These are phyloP conservation scores for Allium sativum DNA, from an alignment of 106 monocot genomes.

Conservation along the genomic window DNA sequence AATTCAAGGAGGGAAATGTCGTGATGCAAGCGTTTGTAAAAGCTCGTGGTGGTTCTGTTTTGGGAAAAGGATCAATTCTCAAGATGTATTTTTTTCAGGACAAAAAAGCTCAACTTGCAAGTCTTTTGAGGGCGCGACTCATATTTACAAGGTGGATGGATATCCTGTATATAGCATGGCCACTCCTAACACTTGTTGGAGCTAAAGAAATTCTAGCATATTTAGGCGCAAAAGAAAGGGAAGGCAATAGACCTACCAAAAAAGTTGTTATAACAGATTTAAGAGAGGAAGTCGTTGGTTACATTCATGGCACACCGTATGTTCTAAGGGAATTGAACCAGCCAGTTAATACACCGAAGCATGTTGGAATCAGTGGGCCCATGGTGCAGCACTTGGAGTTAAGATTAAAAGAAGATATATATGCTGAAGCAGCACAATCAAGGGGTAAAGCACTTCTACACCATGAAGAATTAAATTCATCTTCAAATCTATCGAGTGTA, in stretches of 20 bases:
- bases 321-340: slow-evolving; percentile 95
- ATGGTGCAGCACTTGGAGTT: slow-evolving; percentile 89
- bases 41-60: slow-evolving; percentile 90
- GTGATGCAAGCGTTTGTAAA: slow-evolving; percentile 89
- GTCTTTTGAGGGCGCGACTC: slow-evolving; percentile 53
- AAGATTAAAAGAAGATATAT: slow-evolving; percentile 93
- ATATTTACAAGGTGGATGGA: slow-evolving; percentile 80
- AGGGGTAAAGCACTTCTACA: slow-evolving; percentile 79
- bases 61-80: slow-evolving; percentile 94
- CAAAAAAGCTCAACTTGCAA: slow-evolving; percentile 61
- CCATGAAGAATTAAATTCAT: slow-evolving; percentile 60
- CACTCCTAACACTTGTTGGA: slow-evolving; percentile 80
- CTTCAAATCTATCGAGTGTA: slow-evolving; percentile 43
- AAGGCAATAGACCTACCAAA: slow-evolving; percentile 9
- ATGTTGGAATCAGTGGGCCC: slow-evolving; percentile 92
- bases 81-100: slow-evolving; percentile 89
- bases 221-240: slow-evolving; percentile 46
- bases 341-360: slow-evolving; percentile 90
- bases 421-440: slow-evolving; percentile 62
- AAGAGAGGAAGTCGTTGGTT: slow-evolving; percentile 94
- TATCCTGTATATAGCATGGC: slow-evolving; percentile 96
- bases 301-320: slow-evolving; percentile 80
- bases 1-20: slow-evolving; percentile 60
- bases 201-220: slow-evolving; percentile 64
- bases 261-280: slow-evolving; percentile 82